Evolutionary conservation across 208 protist species (phyloP), one percentile per base, ranked within the genome.

Genomic region (Leishmania major): DNA sequence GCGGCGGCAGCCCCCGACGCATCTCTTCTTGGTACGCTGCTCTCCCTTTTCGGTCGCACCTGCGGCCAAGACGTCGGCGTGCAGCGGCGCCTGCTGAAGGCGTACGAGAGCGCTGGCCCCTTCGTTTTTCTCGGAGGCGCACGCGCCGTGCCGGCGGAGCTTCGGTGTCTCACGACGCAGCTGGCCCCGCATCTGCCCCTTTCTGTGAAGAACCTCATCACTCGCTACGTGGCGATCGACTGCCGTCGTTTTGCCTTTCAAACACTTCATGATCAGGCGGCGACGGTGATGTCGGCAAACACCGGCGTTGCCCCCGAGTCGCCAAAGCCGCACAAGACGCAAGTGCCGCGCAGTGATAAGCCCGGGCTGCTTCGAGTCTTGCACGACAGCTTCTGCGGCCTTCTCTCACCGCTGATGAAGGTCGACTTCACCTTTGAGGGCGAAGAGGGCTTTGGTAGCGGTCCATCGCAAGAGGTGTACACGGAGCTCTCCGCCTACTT

Each of bases 391-490:
- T 94, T 97, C 83, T 47, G 69, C n/a, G n/a, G 77, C 6, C 77
- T 84, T 51, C 89, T 87, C 6, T 88, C 92, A 19, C 78, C 90
- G 40, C 89, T 92, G n/a, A 88, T 87, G 69, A 93, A 90, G 47
- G 67, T 98, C 0, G 92, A 96, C 85, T 95, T 95, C 83, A 89
- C 77, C 45, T 96, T 98, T 82, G 84, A 87, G 57, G 89, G 82
- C 25, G 95, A 98, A 81, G 93, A 95, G 80, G 95, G 95, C 59
- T 95, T 91, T 6, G 95, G 95, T 60, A 93, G 89, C 35, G 95
- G 95, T 0, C 95, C 95, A 1, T 96, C 95, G 59, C 95, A 96
- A 81, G 93, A 98, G 83, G 79, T 98, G 28, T 98, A 98, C 86
- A 84, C 92, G 13, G 91, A 96, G 79, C 78, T 98, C 11, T 95